Base-by-base conservation (phyloP, 345 rosid genomes). In the Reutealis trisperma region DNA sequence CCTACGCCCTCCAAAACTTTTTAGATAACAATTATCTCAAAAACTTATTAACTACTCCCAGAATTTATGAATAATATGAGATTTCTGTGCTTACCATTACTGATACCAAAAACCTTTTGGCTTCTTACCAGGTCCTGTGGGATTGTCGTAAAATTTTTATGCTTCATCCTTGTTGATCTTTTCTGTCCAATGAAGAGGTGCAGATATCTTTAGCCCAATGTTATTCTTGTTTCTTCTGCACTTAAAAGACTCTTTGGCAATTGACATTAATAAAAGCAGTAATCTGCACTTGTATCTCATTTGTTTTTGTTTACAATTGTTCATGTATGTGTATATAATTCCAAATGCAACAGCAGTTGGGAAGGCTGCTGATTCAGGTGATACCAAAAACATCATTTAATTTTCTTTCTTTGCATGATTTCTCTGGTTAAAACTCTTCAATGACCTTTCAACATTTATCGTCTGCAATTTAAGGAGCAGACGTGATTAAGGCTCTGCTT, bases 311-410 rank as follows among this genome's bases (percentile, higher is more conserved):
- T 34, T 82, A n/a, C 49, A 54, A 30, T 75, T 52, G 18, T 67
- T 72, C 8, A 21, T 51, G n/a, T 34, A 51, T 41, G 59, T 77
- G 60, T 83, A 78, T 78, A 82, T 80, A 69, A 75, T 80, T 37
- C 79, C 82, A 76, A 77, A 74, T 72, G 80, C 71, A 64, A 51
- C 75, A 57, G 83, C 72, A 67, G 41, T 60, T 75, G 70, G 82
- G 45, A 78, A 6, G 55, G 64, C 61, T 77, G 64, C 70, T 68
- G 68, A 74, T 63, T n/a, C 70, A 14, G 30, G 4, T 71, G 63
- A 71, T 55, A 21, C 41, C 45, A 54, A 41, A 19, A 49, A 61
- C 61, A 49, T 62, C 75, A 32, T 63, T n/a, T 51, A 47, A 30
- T 75, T 75, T 74, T 74, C 37, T 34, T 34, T 34, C 69, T 75